These are phyloP conservation scores for Fraxinus americana DNA, from an alignment of 257 asterid genomes.

Conservation along the genomic window DNA sequence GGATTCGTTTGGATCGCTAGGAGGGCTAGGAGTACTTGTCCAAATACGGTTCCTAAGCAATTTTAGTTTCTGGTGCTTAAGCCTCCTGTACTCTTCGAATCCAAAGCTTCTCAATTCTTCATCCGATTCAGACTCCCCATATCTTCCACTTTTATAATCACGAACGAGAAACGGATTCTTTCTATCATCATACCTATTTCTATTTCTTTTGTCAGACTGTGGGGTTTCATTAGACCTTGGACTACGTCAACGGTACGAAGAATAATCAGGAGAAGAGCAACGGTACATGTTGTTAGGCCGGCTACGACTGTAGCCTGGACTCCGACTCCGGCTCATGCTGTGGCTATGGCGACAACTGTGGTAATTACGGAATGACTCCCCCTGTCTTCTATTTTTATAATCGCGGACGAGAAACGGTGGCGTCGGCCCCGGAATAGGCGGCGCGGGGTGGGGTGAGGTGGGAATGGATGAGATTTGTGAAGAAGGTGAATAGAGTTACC, in stretches of 20 bases:
- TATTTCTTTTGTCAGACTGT: slow-evolving; percentile 30
- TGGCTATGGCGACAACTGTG: slow-evolving; percentile 16
- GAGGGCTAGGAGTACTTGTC: slow-evolving; percentile 79
- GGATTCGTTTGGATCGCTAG: slow-evolving; percentile 59
- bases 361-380: neutral
- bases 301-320: slow-evolving; percentile 50
- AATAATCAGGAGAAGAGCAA: slow-evolving; percentile 69
- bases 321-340: slow-evolving; percentile 33
- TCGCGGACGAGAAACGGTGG: too few relatives aligned
- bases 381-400: too few relatives aligned
- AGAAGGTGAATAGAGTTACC: too few relatives aligned
- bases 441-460: too few relatives aligned
- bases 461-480: too few relatives aligned
- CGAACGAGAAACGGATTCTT: slow-evolving; percentile 61
- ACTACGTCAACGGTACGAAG: slow-evolving; percentile 36
- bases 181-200: slow-evolving; percentile 29
- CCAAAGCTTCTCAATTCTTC: slow-evolving; percentile 73
- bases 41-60: slow-evolving; percentile 52
- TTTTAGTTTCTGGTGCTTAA: slow-evolving; percentile 74
- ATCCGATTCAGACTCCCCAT: slow-evolving; percentile 64
- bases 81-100: slow-evolving; percentile 72
- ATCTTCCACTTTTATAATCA: slow-evolving; percentile 33
- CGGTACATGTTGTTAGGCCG: slow-evolving; percentile 52
- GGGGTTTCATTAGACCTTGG: slow-evolving; percentile 37
- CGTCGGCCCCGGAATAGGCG: too few relatives aligned